Evolutionary conservation across 208 protist genomes (phyloP).

Genomic region (Wallacemonas sp.): DNA sequence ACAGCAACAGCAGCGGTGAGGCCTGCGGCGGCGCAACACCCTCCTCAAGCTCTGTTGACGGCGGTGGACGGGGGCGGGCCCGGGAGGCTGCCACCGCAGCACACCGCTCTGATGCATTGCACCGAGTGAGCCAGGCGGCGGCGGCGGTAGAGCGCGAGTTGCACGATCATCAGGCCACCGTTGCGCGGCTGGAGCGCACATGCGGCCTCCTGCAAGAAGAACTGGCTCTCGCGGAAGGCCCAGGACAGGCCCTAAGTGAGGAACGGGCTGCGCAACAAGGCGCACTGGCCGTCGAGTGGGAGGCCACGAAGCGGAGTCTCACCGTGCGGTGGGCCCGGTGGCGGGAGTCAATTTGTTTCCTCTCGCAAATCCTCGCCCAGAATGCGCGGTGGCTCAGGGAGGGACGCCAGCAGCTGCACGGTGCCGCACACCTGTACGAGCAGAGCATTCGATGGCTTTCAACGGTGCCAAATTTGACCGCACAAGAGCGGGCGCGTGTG

Average conservation of each 20-base stretch:
- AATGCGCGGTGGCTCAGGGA: slow-evolving; percentile 60
- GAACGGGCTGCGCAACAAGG: neutral
- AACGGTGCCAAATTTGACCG: slow-evolving; percentile 30
- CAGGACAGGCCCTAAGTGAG: neutral
- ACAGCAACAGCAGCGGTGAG: neutral
- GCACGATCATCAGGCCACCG: slow-evolving; percentile 12
- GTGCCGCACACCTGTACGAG: slow-evolving; percentile 48
- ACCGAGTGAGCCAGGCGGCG: slow-evolving; percentile 39
- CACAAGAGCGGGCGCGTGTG: slow-evolving; percentile 39
- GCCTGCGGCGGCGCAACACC: neutral
- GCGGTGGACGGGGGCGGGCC: neutral
- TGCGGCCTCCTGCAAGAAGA: neutral
- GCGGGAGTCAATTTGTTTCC: slow-evolving; percentile 64
- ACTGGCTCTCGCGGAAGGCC: neutral
- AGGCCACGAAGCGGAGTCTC: neutral
- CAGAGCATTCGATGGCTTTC: slow-evolving; percentile 67
- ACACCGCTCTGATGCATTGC: slow-evolving; percentile 19
- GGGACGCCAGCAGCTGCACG: slow-evolving; percentile 27
- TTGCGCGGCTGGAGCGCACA: slow-evolving; percentile 4
- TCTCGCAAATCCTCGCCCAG: slow-evolving; percentile 52
- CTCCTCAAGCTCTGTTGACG: neutral
- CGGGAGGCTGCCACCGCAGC: neutral
- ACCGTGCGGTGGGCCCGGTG: slow-evolving; percentile 39
- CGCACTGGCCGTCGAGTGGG: neutral
- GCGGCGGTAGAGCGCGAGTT: slow-evolving; percentile 60